Base-by-base conservation (phyloP, 2,329 filamentous ascomycete genomes). In the Neofusicoccum parvum region DNA sequence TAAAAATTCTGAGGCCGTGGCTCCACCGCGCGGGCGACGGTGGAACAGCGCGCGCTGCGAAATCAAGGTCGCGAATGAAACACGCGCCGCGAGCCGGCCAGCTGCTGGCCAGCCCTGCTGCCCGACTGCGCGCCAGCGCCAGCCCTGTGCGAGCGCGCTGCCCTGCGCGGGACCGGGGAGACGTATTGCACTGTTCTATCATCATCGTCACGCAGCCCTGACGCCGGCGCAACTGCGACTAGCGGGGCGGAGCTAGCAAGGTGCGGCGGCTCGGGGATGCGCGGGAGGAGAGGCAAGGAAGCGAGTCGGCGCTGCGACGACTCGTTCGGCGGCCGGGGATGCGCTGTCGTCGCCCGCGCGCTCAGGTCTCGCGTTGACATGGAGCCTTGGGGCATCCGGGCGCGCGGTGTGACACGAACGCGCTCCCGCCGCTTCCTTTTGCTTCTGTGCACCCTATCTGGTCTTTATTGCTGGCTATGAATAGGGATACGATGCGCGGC, bases 1-100 rank as follows among this genome's bases (percentile, higher is more conserved):
- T 32, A 37, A 39, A 39, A 59, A 46, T 14, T 59, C 54, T 45
- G 41, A 17, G 12, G 53, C 37, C 14, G 37, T 36, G 54, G 41
- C 58, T 62, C 58, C 58, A 62, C 58, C n/a, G 36, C 36, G 34
- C 23, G 17, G 36, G 49, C 49, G 49, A 51, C 39, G 17, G 54
- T 48, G 41, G 56, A 60, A 48, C 56, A 48, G 27, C 43, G 23
- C 23, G 23, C 23, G 23, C 23, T 23, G 23, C 23, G 23, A 23
- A 62, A 62, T 62, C 56, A 62, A 50, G 59, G 59, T 62, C 39
- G 36, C 39, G 20, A 62, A 62, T 62, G 59, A 51, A 62, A 62
- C 56, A 36, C 48, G 39, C 46, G 17, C 59, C 37, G 59, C 59
- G 48, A 50, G 37, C 45, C 43, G 48, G 45, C 45, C 59, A 39